phyloP scores from a whole-genome alignment of 768 basidiomycete genomes.

The Boletus vinaceobasis region DNA sequence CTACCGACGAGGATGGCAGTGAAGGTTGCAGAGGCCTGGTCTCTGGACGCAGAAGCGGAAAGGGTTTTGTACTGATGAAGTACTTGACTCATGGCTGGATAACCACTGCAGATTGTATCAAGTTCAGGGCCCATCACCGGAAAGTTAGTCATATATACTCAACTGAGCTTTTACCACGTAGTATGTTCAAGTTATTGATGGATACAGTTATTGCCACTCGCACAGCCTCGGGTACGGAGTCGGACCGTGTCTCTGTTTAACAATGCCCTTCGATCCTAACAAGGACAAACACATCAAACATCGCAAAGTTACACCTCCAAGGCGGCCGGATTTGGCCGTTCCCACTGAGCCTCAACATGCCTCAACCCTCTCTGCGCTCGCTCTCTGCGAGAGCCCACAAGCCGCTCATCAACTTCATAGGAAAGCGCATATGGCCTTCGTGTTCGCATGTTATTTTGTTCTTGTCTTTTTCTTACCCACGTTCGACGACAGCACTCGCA shows the following conservation, averaged over 20 bases:
- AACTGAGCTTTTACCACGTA: neutral
- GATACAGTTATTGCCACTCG: neutral
- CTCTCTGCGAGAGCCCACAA: conserved; percentile 45
- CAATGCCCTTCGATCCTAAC: conserved; percentile 18
- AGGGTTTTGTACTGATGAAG: conserved; percentile 20
- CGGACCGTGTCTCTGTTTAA: conserved; percentile 16
- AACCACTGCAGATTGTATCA: neutral
- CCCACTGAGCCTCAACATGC: conserved; percentile 7
- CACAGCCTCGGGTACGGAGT: conserved; percentile 16
- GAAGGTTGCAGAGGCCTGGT: conserved; percentile 7
- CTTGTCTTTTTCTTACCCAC: neutral
- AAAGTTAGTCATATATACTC: neutral
- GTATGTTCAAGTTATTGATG: neutral
- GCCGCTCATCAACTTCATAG: conserved; percentile 62
- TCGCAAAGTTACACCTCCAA: no score
- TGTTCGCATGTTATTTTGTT: conserved; percentile 29
- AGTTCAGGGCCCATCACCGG: neutral
- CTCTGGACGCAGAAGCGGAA: conserved; percentile 6
- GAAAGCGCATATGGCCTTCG: conserved; percentile 51
- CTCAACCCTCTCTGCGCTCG: conserved; percentile 36
- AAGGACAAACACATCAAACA: conserved; percentile 18
- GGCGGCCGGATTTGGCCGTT: conserved; percentile 2
- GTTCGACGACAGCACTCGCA: conserved; percentile 32
- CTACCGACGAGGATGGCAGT: conserved; percentile 16
- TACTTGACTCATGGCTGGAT: conserved; percentile 13